phyloP scores from a whole-genome alignment of 768 basidiomycete species.

The Russula lepida region DNA sequence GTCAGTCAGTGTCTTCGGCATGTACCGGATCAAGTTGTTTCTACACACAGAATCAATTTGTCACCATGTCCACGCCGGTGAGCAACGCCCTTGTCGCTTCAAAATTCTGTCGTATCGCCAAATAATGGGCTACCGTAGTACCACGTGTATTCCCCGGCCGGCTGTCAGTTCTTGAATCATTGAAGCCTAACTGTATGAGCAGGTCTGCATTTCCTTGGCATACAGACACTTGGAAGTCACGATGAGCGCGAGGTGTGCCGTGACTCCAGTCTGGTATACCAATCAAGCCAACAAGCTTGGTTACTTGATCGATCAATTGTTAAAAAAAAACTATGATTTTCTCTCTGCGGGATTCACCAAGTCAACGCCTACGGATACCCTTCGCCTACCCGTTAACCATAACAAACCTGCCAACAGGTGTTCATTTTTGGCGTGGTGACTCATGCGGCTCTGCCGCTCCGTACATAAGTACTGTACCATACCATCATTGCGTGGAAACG shows the following conservation, averaged over 20 bases:
- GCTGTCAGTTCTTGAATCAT: neutral
- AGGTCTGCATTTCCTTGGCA: neutral
- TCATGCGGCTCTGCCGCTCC: too few species aligned
- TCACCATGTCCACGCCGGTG: neutral
- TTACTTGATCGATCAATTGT: too few species aligned
- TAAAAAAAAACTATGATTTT: too few species aligned
- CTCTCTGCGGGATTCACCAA: too few species aligned
- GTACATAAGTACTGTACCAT: too few species aligned
- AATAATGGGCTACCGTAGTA: neutral
- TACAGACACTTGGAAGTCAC: neutral
- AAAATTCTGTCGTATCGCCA: neutral
- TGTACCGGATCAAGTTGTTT: neutral
- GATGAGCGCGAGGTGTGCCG: neutral
- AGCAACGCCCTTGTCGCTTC: neutral
- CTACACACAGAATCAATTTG: neutral
- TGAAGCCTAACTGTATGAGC: neutral
- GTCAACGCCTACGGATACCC: too few species aligned
- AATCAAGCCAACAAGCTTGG: too few species aligned
- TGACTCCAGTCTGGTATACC: too few species aligned
- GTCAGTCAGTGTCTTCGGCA: neutral
- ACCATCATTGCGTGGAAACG: too few species aligned
- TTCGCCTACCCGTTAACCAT: too few species aligned
- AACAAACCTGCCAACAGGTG: too few species aligned
- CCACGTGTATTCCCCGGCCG: neutral
- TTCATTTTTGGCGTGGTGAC: too few species aligned